Percentiles rank a stretch among this genome's conserved stretches.
Evolutionary conservation across 2,329 filamentous ascomycete genomes (phyloP).

Genomic region (Elsinoe necatrix): DNA sequence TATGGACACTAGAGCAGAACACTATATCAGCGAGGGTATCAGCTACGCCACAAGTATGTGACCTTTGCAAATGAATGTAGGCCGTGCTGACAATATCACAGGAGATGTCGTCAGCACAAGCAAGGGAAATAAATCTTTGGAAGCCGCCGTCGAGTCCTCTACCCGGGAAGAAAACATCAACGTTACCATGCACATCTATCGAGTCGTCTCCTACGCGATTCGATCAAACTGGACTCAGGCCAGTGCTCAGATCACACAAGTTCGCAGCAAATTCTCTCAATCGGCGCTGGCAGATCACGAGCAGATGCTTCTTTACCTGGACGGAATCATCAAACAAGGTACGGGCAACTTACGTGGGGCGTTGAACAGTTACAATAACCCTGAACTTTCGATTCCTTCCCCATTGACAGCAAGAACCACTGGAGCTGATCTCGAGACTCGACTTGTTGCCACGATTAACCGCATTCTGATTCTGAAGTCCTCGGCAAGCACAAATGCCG

Average conservation of each 20-base stretch:
- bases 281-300: slow-evolving; percentile 7
- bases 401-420: slow-evolving; percentile 16
- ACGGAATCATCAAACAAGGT: slow-evolving; percentile 67
- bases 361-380: slow-evolving; percentile 55
- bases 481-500: slow-evolving; percentile 36
- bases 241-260: slow-evolving; percentile 46
- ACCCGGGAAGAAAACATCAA: slow-evolving; percentile 59
- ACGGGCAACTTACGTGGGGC: slow-evolving; percentile 64
- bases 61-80: neutral
- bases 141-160: slow-evolving; percentile 36
- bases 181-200: slow-evolving; percentile 62
- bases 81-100: slow-evolving; percentile 2
- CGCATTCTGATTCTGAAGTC: slow-evolving; percentile 39
- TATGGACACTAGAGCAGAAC: slow-evolving; percentile 46
- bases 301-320: slow-evolving; percentile 49
- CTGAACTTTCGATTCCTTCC: slow-evolving; percentile 47
- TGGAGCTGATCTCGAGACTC: slow-evolving; percentile 33
- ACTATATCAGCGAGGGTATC: slow-evolving; percentile 51
- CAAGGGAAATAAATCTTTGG: slow-evolving; percentile 20
- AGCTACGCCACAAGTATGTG: slow-evolving; percentile 40
- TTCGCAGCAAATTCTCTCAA: slow-evolving; percentile 34
- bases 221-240: slow-evolving; percentile 63
- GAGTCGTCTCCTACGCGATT: slow-evolving; percentile 60
- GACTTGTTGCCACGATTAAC: slow-evolving; percentile 42
- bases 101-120: neutral